Base-by-base conservation (phyloP, 805 yeast genomes). In the Candida glaebosa region DNA sequence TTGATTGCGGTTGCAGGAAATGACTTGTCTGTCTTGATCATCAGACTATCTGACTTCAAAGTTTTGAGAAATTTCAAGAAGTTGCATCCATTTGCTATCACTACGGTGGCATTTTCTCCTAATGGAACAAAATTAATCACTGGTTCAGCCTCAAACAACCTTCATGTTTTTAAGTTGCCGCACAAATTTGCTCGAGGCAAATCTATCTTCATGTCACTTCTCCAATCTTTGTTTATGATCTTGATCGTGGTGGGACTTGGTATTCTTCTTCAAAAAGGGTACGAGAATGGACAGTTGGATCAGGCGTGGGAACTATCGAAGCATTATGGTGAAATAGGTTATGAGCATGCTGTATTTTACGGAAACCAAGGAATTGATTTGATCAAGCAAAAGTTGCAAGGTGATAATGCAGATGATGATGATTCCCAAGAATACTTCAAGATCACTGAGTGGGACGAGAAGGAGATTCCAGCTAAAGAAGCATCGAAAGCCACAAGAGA, bases 51-150 rank as follows among this genome's bases (percentile, higher is more conserved):
- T 2, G 78, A 73, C 46, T 74, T 89, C 44, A 69, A 73, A 33
- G 59, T 73, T 9, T 51, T 79, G 18, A 78, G 74, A 43, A 63
- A 70, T 5, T 65, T 79, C 41, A 73, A 74, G 33, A 76, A 83
- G 45, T 80, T 85, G 41, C 96, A 89, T 58, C 67, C 74, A 6
- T 86, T 86, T 58, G 88, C 95, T 18, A 81, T 88, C 39, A 88
- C 96, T 0, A 73, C 76, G 34, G 78, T 87, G 7, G 67, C 78
- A 2, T 81, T 87, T 45, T 81, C 88, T 3, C 82, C 85, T 10
- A 72, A 79, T 55, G 88, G 90, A 5, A 63, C 75, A 38, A 72
- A 71, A 41, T 62, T 87, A 37, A 91, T 87, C 2, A 76, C 87
- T 17, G 82, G 80, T 0, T 82, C 91, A 25, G 95, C 90, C 1